Conservation (phyloP, 129 eudicot genomes). For the Arctium minus region DNA sequence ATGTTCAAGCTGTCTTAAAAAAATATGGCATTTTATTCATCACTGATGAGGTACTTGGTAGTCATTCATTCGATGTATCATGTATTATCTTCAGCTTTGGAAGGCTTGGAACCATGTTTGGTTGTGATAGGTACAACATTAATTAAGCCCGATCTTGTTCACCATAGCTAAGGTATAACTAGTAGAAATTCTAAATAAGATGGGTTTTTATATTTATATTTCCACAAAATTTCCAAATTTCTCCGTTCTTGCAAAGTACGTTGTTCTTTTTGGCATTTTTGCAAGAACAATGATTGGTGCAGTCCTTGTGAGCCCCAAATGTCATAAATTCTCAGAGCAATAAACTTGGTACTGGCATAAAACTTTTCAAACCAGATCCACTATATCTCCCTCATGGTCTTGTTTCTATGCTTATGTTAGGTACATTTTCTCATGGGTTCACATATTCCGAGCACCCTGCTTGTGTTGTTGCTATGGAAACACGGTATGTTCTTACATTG, state of each 20-base stretch:
- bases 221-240: too few species aligned
- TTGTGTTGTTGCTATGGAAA: conserved; percentile 91
- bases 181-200: too few species aligned
- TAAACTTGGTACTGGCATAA: conserved; percentile 61
- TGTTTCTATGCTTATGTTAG: too few species aligned
- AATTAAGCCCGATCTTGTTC: too few species aligned
- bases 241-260: background rate
- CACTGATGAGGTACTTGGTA: conserved; percentile 86
- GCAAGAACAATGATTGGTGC: conserved; percentile 62
- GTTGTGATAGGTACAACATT: too few species aligned
- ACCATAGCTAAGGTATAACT: too few species aligned
- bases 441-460: conserved; percentile 96
- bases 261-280: too few species aligned
- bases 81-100: conserved; percentile 78
- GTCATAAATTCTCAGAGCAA: conserved; percentile 89
- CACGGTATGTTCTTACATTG: conserved; percentile 51
- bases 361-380: background rate
- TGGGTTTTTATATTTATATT: too few species aligned
- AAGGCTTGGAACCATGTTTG: conserved; percentile 96
- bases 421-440: too few species aligned
- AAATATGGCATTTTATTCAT: conserved; percentile 88
- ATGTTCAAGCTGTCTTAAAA: conserved; percentile 84
- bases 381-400: too few species aligned
- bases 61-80: background rate
- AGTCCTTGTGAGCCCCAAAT: conserved; percentile 77